phyloP scores from a whole-genome alignment of 805 yeast species.

The Cyberlindnera mycetangii region DNA sequence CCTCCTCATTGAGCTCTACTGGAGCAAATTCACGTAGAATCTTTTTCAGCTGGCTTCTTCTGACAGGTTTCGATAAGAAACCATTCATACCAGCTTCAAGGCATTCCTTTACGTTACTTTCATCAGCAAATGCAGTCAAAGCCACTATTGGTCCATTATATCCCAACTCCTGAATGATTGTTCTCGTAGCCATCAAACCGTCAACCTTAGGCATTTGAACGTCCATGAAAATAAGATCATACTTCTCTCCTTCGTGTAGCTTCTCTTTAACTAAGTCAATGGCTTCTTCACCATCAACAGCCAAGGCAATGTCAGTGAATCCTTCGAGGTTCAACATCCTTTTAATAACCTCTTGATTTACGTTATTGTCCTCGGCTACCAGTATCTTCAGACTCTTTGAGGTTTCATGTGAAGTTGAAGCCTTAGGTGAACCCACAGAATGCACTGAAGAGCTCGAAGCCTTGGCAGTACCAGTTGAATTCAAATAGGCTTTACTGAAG shows the following conservation, averaged over 20 bases:
- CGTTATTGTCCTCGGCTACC: constrained; percentile 92
- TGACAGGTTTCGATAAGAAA: constrained; percentile 83
- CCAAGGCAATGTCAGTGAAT: constrained; percentile 63
- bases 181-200: constrained; percentile 79
- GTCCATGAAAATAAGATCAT: constrained; percentile 89
- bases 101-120: constrained; percentile 83
- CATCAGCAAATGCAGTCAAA: constrained; percentile 93
- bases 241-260: constrained; percentile 34
- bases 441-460: constrained; percentile 5
- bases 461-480: constrained; percentile 40
- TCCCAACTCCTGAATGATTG: constrained; percentile 66
- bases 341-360: constrained; percentile 90
- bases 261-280: constrained; percentile 52
- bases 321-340: constrained; percentile 89
- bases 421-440: constrained; percentile 7
- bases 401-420: neutral
- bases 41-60: constrained; percentile 63
- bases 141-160: constrained; percentile 83
- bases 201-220: constrained; percentile 96
- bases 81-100: constrained; percentile 90
- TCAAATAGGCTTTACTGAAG: constrained; percentile 24
- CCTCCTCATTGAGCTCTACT: constrained; percentile 4
- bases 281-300: constrained; percentile 91
- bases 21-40: constrained; percentile 39
- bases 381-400: constrained; percentile 44